Percentiles rank a stretch among this genome's conserved stretches.
These are phyloP conservation scores for Skeletonema marinoi DNA, from an alignment of 108 stramenopile species.

Conservation along the genomic window DNA sequence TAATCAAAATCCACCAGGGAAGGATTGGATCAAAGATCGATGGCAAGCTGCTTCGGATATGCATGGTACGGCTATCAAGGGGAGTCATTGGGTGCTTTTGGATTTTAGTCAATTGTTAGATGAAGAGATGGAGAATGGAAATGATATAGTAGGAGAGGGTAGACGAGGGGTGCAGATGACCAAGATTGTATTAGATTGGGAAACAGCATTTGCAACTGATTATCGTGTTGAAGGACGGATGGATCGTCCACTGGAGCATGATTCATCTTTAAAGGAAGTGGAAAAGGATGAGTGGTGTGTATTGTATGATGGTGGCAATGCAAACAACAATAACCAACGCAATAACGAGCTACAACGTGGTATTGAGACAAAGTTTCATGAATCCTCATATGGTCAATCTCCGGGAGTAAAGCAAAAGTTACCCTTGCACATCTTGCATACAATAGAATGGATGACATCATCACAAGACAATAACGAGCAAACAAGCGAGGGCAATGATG, in stretches of 20 bases:
- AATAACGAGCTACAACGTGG: slow-evolving; percentile 13
- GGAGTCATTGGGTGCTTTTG: slow-evolving; percentile 70
- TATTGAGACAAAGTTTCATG: not conserved
- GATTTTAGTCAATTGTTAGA: slow-evolving; percentile 43
- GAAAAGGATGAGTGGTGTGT: slow-evolving; percentile 36
- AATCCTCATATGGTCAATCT: slow-evolving; percentile 49
- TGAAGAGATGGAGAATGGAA: not conserved
- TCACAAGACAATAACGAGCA: not conserved
- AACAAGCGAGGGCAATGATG: not conserved
- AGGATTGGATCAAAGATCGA: slow-evolving; percentile 79
- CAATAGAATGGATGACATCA: slow-evolving; percentile 15
- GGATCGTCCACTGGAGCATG: slow-evolving; percentile 12
- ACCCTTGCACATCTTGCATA: slow-evolving; percentile 73
- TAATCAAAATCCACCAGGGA: slow-evolving; percentile 58
- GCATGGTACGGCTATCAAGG: slow-evolving; percentile 74
- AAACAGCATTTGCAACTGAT: slow-evolving; percentile 69
- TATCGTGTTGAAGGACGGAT: slow-evolving; percentile 60
- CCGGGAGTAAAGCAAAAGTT: slow-evolving; percentile 64
- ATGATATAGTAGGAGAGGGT: not conserved
- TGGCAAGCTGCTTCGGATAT: slow-evolving; percentile 89
- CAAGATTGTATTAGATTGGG: slow-evolving; percentile 77
- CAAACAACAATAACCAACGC: slow-evolving; percentile 7
- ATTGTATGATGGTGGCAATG: slow-evolving; percentile 27
- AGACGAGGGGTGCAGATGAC: slow-evolving; percentile 29
- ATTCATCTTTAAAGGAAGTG: not conserved